phyloP scores from a whole-genome alignment of 169 alveolate species.

The Babesia ovis region DNA sequence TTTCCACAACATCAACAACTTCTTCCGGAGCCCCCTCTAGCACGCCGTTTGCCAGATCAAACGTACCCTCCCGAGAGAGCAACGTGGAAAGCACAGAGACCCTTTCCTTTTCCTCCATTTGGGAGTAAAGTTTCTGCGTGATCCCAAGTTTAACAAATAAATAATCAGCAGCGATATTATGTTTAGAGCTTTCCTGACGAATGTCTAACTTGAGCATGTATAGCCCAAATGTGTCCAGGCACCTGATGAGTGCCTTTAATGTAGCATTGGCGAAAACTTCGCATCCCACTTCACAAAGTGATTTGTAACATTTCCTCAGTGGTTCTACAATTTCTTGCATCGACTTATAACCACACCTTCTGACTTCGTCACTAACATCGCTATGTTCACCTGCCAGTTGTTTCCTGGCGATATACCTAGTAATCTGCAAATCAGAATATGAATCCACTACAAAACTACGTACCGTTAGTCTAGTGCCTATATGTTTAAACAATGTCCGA shows the following conservation, averaged over 20 bases:
- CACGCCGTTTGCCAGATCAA: slow-evolving; percentile 20
- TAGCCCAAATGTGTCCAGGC: slow-evolving; percentile 77
- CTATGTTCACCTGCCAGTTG: slow-evolving; percentile 11
- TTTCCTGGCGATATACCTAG: slow-evolving; percentile 15
- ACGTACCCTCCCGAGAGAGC: slow-evolving; percentile 58
- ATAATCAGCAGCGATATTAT: slow-evolving; percentile 72
- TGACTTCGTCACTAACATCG: background rate
- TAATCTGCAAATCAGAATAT: background rate
- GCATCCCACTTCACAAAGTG: slow-evolving; percentile 70
- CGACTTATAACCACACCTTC: slow-evolving; percentile 38
- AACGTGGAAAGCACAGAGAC: slow-evolving; percentile 60
- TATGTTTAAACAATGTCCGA: slow-evolving; percentile 4
- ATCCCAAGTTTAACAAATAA: slow-evolving; percentile 65
- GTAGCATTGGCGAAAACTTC: slow-evolving; percentile 69
- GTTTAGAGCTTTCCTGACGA: slow-evolving; percentile 82
- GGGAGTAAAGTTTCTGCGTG: slow-evolving; percentile 64
- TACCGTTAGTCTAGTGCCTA: slow-evolving; percentile 23
- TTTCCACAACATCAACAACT: slow-evolving; percentile 68
- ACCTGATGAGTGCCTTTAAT: slow-evolving; percentile 71
- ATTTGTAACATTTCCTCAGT: slow-evolving; percentile 63
- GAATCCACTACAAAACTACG: background rate
- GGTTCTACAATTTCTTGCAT: slow-evolving; percentile 76
- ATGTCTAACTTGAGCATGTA: slow-evolving; percentile 77
- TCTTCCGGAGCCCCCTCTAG: slow-evolving; percentile 45
- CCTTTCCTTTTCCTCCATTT: slow-evolving; percentile 69